These are phyloP conservation scores for Aspergillus alliaceus DNA, from an alignment of 2,329 filamentous ascomycete genomes.

Conservation along the genomic window DNA sequence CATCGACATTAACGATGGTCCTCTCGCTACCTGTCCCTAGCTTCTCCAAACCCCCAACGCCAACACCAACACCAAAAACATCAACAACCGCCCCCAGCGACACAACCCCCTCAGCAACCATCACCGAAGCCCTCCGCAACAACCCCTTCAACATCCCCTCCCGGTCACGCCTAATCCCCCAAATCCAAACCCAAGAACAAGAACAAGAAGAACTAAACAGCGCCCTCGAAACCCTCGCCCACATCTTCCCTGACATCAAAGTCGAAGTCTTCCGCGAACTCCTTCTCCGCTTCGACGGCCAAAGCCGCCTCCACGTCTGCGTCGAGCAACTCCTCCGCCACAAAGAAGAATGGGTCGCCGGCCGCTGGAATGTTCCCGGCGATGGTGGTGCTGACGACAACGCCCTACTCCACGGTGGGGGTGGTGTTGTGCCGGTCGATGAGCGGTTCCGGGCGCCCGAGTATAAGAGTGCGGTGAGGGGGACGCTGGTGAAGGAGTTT, in stretches of 20 bases:
- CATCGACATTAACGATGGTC: slow-evolving; percentile 34
- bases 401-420: background rate
- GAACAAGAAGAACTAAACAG: slow-evolving; percentile 44
- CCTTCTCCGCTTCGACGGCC: slow-evolving; percentile 46
- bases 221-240: slow-evolving; percentile 40
- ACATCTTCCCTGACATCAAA: slow-evolving; percentile 48
- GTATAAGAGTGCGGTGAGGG: slow-evolving; percentile 44
- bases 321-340: slow-evolving; percentile 49
- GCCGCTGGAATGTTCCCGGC: slow-evolving; percentile 43
- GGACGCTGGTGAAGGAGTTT: slow-evolving; percentile 45
- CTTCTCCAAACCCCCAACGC: slow-evolving; percentile 33
- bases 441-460: slow-evolving; percentile 46
- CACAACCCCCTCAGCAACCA: slow-evolving; percentile 31
- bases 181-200: slow-evolving; percentile 30
- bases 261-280: slow-evolving; percentile 51
- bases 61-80: slow-evolving; percentile 13
- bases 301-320: slow-evolving; percentile 48
- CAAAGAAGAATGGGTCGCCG: slow-evolving; percentile 49
- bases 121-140: slow-evolving; percentile 45
- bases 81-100: slow-evolving; percentile 28
- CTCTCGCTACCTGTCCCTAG: slow-evolving; percentile 38
- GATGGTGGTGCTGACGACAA: slow-evolving; percentile 13
- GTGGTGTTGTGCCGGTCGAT: slow-evolving; percentile 17
- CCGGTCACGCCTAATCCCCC: slow-evolving; percentile 25
- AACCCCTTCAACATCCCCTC: slow-evolving; percentile 43